Percentiles rank a stretch among this genome's conserved stretches.
These are phyloP conservation scores for Tolypocladium tropicale DNA, from an alignment of 2,329 filamentous ascomycete genomes.

Conservation along the genomic window DNA sequence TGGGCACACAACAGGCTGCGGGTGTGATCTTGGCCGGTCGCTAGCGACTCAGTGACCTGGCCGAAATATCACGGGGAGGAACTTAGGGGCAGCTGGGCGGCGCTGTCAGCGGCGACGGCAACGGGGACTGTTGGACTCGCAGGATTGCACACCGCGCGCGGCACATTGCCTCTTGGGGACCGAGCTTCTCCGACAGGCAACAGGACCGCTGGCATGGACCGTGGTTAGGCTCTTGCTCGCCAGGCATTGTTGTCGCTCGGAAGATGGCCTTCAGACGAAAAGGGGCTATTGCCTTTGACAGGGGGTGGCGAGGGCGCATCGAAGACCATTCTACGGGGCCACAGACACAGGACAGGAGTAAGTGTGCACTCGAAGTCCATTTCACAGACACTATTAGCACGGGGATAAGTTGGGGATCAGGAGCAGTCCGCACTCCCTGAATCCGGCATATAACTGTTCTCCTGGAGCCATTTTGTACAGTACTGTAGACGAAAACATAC, in stretches of 20 bases:
- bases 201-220: background rate
- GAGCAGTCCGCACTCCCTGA: background rate
- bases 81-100: background rate
- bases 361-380: too few species aligned
- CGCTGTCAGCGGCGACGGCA: background rate
- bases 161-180: background rate
- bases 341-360: too few species aligned
- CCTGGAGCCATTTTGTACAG: too few species aligned
- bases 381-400: too few species aligned
- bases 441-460: too few species aligned
- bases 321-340: too few species aligned
- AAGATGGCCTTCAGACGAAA: background rate
- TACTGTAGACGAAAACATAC: too few species aligned
- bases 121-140: background rate
- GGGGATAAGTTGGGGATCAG: background rate
- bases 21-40: background rate
- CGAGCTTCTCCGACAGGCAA: background rate
- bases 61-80: background rate
- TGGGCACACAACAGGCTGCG: background rate
- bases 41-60: background rate
- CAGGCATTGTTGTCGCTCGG: background rate
- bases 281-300: background rate
- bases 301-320: background rate
- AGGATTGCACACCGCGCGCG: background rate
- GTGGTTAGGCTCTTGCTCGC: background rate